A percentile compares a stretch with the other conserved stretches of the same genome.
phyloP scores from a whole-genome alignment of 352 stramenopile genomes.

The Phytophthora sp. region DNA sequence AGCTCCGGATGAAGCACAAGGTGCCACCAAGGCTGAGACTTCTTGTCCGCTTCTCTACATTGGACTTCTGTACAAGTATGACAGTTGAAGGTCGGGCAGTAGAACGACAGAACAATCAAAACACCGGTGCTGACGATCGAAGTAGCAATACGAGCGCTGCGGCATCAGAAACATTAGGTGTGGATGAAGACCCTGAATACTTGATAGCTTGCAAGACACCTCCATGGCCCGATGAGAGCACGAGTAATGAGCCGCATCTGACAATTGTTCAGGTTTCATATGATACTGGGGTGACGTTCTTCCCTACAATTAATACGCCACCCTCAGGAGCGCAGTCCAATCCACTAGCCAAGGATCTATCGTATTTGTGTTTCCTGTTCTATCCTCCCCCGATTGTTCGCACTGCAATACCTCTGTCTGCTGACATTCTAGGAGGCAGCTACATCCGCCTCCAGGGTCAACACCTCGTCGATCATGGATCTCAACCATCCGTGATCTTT shows the following conservation, averaged over 20 bases:
- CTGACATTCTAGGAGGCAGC: constrained; percentile 69
- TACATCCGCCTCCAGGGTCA: constrained; percentile 65
- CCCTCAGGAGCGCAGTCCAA: constrained; percentile 6
- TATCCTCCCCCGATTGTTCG: constrained; percentile 61
- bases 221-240: constrained; percentile 34
- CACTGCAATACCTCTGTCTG: constrained; percentile 63
- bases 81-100: constrained; percentile 15
- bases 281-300: constrained; percentile 53
- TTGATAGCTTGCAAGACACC: constrained; percentile 60
- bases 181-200: constrained; percentile 37
- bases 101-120: background rate
- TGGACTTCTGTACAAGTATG: constrained; percentile 29
- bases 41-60: constrained; percentile 58
- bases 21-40: constrained; percentile 53
- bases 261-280: constrained; percentile 80
- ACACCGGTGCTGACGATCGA: background rate
- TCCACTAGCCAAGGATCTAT: constrained; percentile 56
- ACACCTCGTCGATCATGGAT: constrained; percentile 72
- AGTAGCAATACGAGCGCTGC: background rate
- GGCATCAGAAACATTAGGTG: background rate
- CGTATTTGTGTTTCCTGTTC: constrained; percentile 81
- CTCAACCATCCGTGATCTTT: constrained; percentile 65
- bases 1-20: constrained; percentile 76
- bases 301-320: constrained; percentile 18
- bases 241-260: constrained; percentile 43